Evolutionary conservation across 495 filamentous ascomycete genomes (phyloP).

Genomic region (Immersiella caudata): DNA sequence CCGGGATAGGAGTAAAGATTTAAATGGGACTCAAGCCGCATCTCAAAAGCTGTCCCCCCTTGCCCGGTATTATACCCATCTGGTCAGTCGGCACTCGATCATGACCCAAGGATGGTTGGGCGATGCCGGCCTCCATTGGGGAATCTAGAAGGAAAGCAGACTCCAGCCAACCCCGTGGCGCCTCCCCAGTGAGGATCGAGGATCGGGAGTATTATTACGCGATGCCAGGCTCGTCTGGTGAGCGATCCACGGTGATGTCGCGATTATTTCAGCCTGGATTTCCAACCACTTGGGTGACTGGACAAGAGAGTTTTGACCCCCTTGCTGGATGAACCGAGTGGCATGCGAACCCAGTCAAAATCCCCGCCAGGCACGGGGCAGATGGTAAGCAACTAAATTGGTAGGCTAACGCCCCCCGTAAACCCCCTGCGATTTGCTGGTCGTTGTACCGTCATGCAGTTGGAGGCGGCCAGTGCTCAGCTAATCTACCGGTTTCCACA

Average conservation of each 20-base stretch:
- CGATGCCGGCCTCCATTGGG: background rate
- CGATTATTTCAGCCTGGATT: background rate
- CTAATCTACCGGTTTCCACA: constrained; percentile 45
- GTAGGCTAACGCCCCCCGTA: constrained; percentile 25
- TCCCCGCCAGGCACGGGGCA: constrained; percentile 6
- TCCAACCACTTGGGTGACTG: constrained; percentile 1
- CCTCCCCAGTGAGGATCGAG: background rate
- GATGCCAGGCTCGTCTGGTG: background rate
- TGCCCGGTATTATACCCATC: background rate
- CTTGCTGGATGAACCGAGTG: background rate
- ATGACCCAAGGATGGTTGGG: background rate
- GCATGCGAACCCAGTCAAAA: constrained; percentile 4
- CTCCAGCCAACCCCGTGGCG: background rate
- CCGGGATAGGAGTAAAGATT: constrained; percentile 9
- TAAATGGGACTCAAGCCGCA: background rate
- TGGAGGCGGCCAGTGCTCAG: constrained; percentile 37
- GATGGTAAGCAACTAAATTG: constrained; percentile 16
- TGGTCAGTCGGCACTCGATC: background rate
- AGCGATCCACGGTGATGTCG: background rate
- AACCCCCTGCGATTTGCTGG: constrained; percentile 24
- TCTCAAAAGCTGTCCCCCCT: background rate
- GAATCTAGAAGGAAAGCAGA: background rate
- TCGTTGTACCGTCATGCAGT: constrained; percentile 27
- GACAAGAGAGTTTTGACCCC: constrained; percentile 1
- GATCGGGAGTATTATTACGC: background rate